Evolutionary conservation across 2,329 filamentous ascomycete species (phyloP).

Genomic region (Bipolaris oryzae): DNA sequence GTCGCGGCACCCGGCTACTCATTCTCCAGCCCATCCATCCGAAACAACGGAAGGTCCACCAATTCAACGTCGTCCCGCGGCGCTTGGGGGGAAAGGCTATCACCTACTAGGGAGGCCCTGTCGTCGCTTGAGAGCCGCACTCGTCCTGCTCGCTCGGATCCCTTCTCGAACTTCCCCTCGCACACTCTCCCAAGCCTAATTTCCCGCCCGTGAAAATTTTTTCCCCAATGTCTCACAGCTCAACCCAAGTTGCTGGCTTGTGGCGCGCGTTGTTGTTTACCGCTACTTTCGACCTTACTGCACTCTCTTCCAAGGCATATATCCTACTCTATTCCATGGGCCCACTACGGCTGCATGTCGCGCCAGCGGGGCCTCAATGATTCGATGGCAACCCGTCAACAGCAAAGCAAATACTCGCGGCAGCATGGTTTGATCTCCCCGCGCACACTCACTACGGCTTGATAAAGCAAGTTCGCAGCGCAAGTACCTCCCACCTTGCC

Average conservation of each 20-base stretch:
- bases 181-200: conserved; percentile 39
- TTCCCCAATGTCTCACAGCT: conserved; percentile 39
- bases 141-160: conserved; percentile 37
- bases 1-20: conserved; percentile 33
- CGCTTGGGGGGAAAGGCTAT: conserved; percentile 21
- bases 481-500: conserved; percentile 20
- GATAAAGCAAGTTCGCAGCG: conserved; percentile 39
- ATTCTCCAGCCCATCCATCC: conserved; percentile 19
- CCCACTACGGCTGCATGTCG: conserved; percentile 40
- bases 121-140: conserved; percentile 44
- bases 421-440: conserved; percentile 42
- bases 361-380: conserved; percentile 33
- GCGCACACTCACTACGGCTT: conserved; percentile 30
- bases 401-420: conserved; percentile 38
- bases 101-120: conserved; percentile 38
- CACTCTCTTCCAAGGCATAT: conserved; percentile 25
- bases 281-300: conserved; percentile 38
- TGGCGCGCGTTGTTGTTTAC: conserved; percentile 41
- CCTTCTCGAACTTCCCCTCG: conserved; percentile 29
- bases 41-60: conserved; percentile 35
- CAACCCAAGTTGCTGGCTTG: conserved; percentile 28
- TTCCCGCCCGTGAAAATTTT: conserved; percentile 44
- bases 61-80: conserved; percentile 41
- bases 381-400: conserved; percentile 39
- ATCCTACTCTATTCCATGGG: conserved; percentile 26